Percentiles rank a stretch among this genome's conserved stretches.
phyloP scores from a whole-genome alignment of 768 basidiomycete species.

The Lactarius sp. region DNA sequence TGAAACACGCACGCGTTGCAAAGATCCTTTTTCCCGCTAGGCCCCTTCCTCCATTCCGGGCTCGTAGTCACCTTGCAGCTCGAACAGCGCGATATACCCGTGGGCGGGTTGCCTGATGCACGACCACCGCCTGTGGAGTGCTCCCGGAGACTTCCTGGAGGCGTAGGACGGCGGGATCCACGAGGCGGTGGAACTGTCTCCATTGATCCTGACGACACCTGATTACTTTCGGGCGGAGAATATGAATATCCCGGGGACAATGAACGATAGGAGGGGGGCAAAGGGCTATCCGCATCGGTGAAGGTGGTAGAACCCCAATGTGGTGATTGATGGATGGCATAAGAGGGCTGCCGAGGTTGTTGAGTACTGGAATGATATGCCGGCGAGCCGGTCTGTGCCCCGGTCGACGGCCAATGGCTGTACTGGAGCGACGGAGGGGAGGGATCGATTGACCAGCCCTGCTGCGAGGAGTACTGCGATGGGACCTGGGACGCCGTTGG shows the following conservation, averaged over 20 bases:
- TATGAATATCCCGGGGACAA: slow-evolving; percentile 27
- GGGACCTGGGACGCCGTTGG: slow-evolving; percentile 18
- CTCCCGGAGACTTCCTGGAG: slow-evolving; percentile 49
- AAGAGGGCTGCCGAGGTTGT: slow-evolving; percentile 31
- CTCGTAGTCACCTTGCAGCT: slow-evolving; percentile 79
- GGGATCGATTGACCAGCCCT: slow-evolving; percentile 29
- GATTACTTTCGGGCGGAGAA: slow-evolving; percentile 24
- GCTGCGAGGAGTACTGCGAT: slow-evolving; percentile 21
- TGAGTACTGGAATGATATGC: slow-evolving; percentile 29
- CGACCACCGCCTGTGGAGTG: slow-evolving; percentile 42
- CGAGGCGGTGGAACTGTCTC: slow-evolving; percentile 53
- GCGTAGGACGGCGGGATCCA: slow-evolving; percentile 39
- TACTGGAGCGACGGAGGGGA: slow-evolving; percentile 36
- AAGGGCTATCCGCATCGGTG: slow-evolving; percentile 30
- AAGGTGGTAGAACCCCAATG: slow-evolving; percentile 42
- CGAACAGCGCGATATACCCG: slow-evolving; percentile 66
- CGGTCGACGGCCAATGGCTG: slow-evolving; percentile 18
- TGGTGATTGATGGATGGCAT: slow-evolving; percentile 30
- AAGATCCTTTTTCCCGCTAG: slow-evolving; percentile 84
- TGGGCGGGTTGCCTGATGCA: slow-evolving; percentile 59
- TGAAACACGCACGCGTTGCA: slow-evolving; percentile 77
- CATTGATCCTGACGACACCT: slow-evolving; percentile 30
- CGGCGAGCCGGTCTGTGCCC: slow-evolving; percentile 17
- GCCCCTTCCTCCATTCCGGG: slow-evolving; percentile 91
- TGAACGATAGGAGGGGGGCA: slow-evolving; percentile 26